A percentile compares a stretch with the other conserved stretches of the same genome.
Conservation (phyloP, 805 yeast species). For the Sugiyamaella smithiae region DNA sequence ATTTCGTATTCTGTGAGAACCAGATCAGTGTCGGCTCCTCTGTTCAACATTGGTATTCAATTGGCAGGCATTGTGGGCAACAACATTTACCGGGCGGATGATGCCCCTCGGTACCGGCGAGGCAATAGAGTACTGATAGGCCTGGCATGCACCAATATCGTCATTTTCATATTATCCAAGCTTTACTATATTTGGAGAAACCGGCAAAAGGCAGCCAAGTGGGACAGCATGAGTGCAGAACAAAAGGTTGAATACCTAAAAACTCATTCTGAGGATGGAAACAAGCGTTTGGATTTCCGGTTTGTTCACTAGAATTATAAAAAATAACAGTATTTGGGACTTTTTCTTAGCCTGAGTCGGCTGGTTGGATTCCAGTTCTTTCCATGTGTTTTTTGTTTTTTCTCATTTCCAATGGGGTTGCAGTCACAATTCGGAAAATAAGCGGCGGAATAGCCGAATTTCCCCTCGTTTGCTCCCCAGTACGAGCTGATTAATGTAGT, state of each 20-base stretch:
- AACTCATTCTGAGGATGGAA: constrained; percentile 51
- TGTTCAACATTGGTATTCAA: constrained; percentile 64
- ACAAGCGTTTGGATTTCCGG: constrained; percentile 53
- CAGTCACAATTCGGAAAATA: too few relatives aligned
- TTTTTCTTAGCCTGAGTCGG: too few relatives aligned
- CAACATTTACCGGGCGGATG: constrained; percentile 55
- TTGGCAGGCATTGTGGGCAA: constrained; percentile 52
- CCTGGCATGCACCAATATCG: constrained; percentile 30
- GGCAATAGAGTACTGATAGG: constrained; percentile 46
- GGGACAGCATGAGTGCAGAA: constrained; percentile 50
- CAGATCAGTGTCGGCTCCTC: constrained; percentile 61
- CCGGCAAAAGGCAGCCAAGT: constrained; percentile 38
- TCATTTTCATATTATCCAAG: constrained; percentile 48
- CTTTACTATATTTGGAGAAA: constrained; percentile 35
- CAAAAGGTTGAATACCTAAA: constrained; percentile 48
- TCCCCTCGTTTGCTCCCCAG: too few relatives aligned
- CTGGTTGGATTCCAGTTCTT: too few relatives aligned
- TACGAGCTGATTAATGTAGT: too few relatives aligned
- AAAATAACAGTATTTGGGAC: too few relatives aligned
- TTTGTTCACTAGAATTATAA: constrained; percentile 31
- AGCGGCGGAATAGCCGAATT: too few relatives aligned
- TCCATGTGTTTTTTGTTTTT: too few relatives aligned
- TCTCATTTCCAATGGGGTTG: too few relatives aligned
- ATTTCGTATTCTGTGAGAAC: constrained; percentile 60
- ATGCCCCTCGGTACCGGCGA: constrained; percentile 54